Percentiles rank a stretch among this genome's conserved stretches.
Conservation (phyloP, 2,329 filamentous ascomycete genomes). For the Cadophora luteo-olivacea region DNA sequence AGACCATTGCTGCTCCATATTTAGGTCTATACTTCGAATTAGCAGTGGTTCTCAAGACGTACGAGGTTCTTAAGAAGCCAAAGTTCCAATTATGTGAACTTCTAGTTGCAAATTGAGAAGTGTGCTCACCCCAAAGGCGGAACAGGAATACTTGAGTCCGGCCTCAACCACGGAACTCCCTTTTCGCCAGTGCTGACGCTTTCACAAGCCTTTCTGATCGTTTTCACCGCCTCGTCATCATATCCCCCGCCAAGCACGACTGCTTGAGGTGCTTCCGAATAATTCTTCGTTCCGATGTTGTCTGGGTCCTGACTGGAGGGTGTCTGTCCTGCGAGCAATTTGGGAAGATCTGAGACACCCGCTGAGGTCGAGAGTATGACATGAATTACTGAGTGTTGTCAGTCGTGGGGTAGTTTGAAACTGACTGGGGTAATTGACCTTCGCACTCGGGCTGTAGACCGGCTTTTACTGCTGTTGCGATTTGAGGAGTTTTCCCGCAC, state of each 20-base stretch:
- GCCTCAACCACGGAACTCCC: constrained; percentile 17
- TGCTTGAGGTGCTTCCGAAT: constrained; percentile 4
- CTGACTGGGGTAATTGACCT: neutral
- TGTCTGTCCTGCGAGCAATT: neutral
- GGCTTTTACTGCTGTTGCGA: constrained; percentile 16
- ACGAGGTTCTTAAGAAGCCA: neutral
- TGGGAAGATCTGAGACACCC: constrained; percentile 7
- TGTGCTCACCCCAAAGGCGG: constrained; percentile 11
- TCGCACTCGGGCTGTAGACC: constrained; percentile 16
- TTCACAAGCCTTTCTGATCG: constrained; percentile 11
- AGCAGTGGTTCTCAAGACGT: neutral
- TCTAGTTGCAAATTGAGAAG: too few species aligned
- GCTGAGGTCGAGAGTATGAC: constrained; percentile 14
- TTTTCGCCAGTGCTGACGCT: constrained; percentile 1
- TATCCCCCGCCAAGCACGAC: constrained; percentile 8
- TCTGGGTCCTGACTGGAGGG: neutral
- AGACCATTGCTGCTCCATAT: constrained; percentile 11
- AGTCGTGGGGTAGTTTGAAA: neutral
- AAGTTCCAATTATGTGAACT: neutral
- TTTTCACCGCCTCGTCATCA: constrained; percentile 11
- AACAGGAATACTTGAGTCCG: constrained; percentile 9
- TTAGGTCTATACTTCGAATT: neutral
- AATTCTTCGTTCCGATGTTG: constrained; percentile 17
- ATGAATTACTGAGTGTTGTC: constrained; percentile 7
- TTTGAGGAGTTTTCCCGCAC: constrained; percentile 13